A percentile compares a stretch with the other conserved stretches of the same genome.
These are phyloP conservation scores for Chalaropsis thielavioides DNA, from an alignment of 2,329 filamentous ascomycete genomes.

Conservation along the genomic window DNA sequence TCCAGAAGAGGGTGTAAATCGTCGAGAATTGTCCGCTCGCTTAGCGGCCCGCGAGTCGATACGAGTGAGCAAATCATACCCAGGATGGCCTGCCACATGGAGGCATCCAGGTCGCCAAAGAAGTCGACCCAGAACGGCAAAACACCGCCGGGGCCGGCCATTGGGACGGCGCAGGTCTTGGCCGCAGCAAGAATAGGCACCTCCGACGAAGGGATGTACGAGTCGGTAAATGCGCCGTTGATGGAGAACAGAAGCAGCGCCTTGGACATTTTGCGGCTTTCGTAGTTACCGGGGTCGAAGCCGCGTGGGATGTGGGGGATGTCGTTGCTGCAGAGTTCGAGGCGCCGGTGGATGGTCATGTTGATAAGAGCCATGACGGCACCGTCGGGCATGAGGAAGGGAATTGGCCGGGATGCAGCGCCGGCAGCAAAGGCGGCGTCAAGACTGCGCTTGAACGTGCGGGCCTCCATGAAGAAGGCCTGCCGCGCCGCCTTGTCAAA, in stretches of 20 bases:
- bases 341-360: conserved; percentile 43
- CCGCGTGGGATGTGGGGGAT: conserved; percentile 53
- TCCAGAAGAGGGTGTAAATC: conserved; percentile 45
- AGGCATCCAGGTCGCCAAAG: conserved; percentile 42
- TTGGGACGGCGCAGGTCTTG: conserved; percentile 29
- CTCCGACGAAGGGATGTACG: conserved; percentile 42
- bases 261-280: conserved; percentile 53
- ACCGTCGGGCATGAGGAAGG: conserved; percentile 47
- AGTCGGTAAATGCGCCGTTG: conserved; percentile 46
- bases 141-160: conserved; percentile 30
- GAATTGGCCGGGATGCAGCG: conserved; percentile 25
- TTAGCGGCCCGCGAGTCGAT: conserved; percentile 46
- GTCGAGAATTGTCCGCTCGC: conserved; percentile 36
- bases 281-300: conserved; percentile 56
- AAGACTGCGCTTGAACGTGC: conserved; percentile 36
- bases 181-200: conserved; percentile 30
- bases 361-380: conserved; percentile 53
- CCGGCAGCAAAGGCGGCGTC: conserved; percentile 25
- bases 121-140: conserved; percentile 63
- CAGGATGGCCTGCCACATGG: conserved; percentile 50
- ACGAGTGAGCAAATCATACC: conserved; percentile 47
- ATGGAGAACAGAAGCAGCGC: conserved; percentile 50
- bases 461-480: conserved; percentile 43
- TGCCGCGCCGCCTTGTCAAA: conserved; percentile 43
- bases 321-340: conserved; percentile 39